Evolutionary conservation across 2,329 filamentous ascomycete genomes (phyloP), one percentile per base, ranked within the genome.

Genomic region (Nannizziopsis arthrosporioides): DNA sequence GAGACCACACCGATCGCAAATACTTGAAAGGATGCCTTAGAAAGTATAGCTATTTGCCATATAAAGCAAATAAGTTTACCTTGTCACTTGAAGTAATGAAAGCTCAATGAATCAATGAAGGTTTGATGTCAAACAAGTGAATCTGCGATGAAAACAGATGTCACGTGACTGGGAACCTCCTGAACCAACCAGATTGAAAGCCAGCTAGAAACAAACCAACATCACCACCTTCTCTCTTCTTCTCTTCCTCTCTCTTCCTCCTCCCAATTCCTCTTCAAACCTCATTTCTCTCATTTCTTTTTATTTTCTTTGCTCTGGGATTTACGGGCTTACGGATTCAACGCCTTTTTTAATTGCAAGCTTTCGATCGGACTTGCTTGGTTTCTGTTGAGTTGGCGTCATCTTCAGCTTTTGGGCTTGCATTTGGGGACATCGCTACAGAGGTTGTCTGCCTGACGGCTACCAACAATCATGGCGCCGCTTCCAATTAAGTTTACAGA

Each of bases 401-500:
- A 51, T 53, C 57, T 61, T 58, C 64, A 59, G 57, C 56, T 63
- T n/a, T 41, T 60, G 52, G 32, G 18, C 42, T 42, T 47, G 42
- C 38, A 35, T 43, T 31, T 17, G 12, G 15, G 30, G 45, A 19
- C 12, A 47, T 47, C 30, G 30, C 14, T 62, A 65, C 60, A 66
- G 68, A 59, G 66, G 64, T 66, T 66, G 63, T 61, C 62, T 52
- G 49, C 44, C 49, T 58, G 60, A 56, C 63, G 62, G 62, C 65
- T 61, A 61, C 63, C 52, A 18, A 63, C 67, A 68, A 70, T 64
- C 67, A 73, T 73, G 70, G 70, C 69, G 63, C 78, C 81, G 70
- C 75, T 93, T 65, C 87, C 85, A 63, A 94, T 94, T 73, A 88
- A 87, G 75, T 93, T 94, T 71, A 84, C 84, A 68, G 88, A 94